phyloP scores from a whole-genome alignment of 1,139 yeast species.

The Saccharomyces hybrid region DNA sequence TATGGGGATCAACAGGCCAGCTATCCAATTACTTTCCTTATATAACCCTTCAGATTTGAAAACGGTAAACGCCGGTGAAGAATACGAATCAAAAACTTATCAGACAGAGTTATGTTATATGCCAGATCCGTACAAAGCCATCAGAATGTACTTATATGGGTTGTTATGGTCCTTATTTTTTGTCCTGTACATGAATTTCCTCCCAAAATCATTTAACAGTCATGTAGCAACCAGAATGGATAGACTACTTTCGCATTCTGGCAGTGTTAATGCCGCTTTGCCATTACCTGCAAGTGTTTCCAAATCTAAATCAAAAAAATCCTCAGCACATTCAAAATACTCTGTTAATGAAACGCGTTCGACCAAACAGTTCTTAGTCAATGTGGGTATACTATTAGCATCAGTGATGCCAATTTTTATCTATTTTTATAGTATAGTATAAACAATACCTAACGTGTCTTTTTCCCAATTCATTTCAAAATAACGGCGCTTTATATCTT shows the following conservation, averaged over 20 bases:
- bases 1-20: slow-evolving; percentile 79
- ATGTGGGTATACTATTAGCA: slow-evolving; percentile 5
- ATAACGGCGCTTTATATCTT: too few relatives aligned
- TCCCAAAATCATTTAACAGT: slow-evolving; percentile 18
- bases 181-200: slow-evolving; percentile 14
- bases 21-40: slow-evolving; percentile 71
- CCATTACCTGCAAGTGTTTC: slow-evolving; percentile 16
- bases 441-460: neutral
- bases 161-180: slow-evolving; percentile 23
- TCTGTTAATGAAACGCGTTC: slow-evolving; percentile 7
- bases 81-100: slow-evolving; percentile 12
- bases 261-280: slow-evolving; percentile 2
- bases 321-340: slow-evolving; percentile 4
- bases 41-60: slow-evolving; percentile 36
- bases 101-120: slow-evolving; percentile 44
- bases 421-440: slow-evolving; percentile 8
- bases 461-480: neutral
- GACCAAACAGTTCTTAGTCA: slow-evolving; percentile 4
- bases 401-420: slow-evolving; percentile 10
- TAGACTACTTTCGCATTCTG: slow-evolving; percentile 2
- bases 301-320: neutral
- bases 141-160: slow-evolving; percentile 34
- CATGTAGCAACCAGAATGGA: slow-evolving; percentile 11
- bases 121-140: slow-evolving; percentile 59
- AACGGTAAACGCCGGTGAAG: slow-evolving; percentile 6